phyloP scores from a whole-genome alignment of 495 filamentous ascomycete species.

The Aspergillus egyptiacus region DNA sequence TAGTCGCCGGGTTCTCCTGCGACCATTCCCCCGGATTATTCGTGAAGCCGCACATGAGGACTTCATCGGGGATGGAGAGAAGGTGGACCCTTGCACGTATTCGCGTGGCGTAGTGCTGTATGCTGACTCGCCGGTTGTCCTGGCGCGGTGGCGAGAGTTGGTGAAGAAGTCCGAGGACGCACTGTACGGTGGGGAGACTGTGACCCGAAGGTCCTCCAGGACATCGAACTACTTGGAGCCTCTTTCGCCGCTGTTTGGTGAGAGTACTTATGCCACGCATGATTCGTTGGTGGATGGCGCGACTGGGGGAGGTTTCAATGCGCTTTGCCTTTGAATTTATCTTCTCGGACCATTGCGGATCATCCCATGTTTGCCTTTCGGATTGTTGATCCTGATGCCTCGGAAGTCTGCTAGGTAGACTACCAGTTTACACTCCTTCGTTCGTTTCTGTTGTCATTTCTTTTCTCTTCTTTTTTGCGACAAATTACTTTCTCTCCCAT shows the following conservation, averaged over 20 bases:
- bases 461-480: too few relatives aligned
- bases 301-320: background rate
- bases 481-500: background rate
- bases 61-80: constrained; percentile 39
- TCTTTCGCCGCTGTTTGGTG: constrained; percentile 4
- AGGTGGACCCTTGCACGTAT: constrained; percentile 41
- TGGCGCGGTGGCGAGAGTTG: constrained; percentile 46
- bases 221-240: constrained; percentile 13
- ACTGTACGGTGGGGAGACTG: constrained; percentile 19
- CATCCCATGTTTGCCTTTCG: background rate
- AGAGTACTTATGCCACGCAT: background rate
- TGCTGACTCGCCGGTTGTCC: constrained; percentile 48
- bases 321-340: too few relatives aligned
- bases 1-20: constrained; percentile 42
- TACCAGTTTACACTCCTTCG: background rate
- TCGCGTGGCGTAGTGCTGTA: constrained; percentile 48
- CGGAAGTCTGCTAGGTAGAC: background rate
- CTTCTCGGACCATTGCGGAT: too few relatives aligned
- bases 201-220: constrained; percentile 12
- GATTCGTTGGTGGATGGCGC: constrained; percentile 1
- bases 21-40: constrained; percentile 50
- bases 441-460: background rate
- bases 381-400: background rate
- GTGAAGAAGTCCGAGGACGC: constrained; percentile 34
- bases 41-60: constrained; percentile 53